A percentile compares a stretch with the other conserved stretches of the same genome.
Conservation (phyloP, 257 asterid genomes). For the Nicotiana attenuata region DNA sequence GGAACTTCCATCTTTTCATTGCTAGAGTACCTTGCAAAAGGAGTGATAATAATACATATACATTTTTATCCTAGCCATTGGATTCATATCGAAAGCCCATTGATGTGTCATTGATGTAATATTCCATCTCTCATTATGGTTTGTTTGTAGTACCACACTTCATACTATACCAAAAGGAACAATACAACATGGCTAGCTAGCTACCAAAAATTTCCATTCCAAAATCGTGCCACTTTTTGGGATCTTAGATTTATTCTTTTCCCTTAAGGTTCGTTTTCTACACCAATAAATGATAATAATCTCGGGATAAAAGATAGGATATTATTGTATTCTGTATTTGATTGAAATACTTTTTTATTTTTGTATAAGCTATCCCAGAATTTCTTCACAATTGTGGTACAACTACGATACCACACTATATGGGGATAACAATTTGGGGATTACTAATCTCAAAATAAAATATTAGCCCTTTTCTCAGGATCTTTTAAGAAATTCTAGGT, state of each 20-base stretch:
- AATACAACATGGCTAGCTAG: not conserved
- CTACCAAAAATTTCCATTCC: not conserved
- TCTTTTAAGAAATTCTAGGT: too few species aligned
- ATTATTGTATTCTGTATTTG: too few species aligned
- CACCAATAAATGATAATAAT: too few species aligned
- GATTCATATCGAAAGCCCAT: conserved; percentile 10
- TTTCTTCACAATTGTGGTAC: too few species aligned
- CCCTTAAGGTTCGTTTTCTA: not conserved
- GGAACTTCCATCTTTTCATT: conserved; percentile 18
- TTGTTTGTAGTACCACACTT: not conserved
- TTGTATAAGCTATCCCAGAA: too few species aligned
- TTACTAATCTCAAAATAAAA: too few species aligned
- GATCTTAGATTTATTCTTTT: not conserved
- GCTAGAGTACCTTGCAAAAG: conserved; percentile 17
- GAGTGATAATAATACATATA: not conserved
- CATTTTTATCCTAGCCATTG: conserved; percentile 17
- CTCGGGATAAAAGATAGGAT: not conserved
- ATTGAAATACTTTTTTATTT: too few species aligned
- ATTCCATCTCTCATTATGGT: conserved; percentile 5
- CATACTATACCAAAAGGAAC: conserved; percentile 4
- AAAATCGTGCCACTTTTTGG: not conserved
- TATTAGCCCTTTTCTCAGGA: too few species aligned
- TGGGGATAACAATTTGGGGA: too few species aligned
- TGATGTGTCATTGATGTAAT: not conserved
- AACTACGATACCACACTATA: too few species aligned